phyloP scores from a whole-genome alignment of 2,329 filamentous ascomycete species.

The Fusarium nanum region DNA sequence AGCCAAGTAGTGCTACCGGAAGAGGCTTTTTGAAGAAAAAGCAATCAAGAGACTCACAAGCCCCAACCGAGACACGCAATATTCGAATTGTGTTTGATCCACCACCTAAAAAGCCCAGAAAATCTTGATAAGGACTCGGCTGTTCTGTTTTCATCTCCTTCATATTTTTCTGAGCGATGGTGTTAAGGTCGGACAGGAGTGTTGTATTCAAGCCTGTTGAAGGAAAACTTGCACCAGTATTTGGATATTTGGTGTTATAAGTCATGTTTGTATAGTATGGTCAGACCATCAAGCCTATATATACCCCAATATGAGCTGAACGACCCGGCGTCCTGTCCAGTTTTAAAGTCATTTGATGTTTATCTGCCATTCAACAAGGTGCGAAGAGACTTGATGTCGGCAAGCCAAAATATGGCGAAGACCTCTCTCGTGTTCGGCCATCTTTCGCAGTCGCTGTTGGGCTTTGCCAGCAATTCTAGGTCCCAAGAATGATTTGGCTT shows the following conservation, averaged over 20 bases:
- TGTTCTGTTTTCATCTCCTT: not conserved
- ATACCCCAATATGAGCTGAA: not conserved
- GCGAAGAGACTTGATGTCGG: not conserved
- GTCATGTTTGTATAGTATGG: not conserved
- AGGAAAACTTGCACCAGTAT: not conserved
- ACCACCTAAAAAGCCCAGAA: constrained; percentile 48
- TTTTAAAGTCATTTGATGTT: not conserved
- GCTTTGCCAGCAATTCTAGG: not conserved
- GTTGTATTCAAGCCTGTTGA: not conserved
- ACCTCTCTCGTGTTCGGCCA: not conserved
- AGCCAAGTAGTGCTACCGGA: not conserved
- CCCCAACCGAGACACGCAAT: constrained; percentile 52
- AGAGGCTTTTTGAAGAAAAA: constrained; percentile 41
- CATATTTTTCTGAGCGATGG: constrained; percentile 5
- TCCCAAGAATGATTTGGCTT: not conserved
- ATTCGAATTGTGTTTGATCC: constrained; percentile 56
- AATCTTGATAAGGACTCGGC: not conserved
- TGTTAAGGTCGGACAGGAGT: constrained; percentile 2
- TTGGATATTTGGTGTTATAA: not conserved
- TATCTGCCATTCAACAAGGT: not conserved
- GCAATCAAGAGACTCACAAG: constrained; percentile 42
- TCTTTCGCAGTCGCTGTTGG: not conserved
- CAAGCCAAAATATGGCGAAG: not conserved
- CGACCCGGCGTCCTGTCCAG: not conserved
- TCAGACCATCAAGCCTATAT: not conserved